phyloP scores from a whole-genome alignment of 2,329 filamentous ascomycete species.

The Epichloe baconii region DNA sequence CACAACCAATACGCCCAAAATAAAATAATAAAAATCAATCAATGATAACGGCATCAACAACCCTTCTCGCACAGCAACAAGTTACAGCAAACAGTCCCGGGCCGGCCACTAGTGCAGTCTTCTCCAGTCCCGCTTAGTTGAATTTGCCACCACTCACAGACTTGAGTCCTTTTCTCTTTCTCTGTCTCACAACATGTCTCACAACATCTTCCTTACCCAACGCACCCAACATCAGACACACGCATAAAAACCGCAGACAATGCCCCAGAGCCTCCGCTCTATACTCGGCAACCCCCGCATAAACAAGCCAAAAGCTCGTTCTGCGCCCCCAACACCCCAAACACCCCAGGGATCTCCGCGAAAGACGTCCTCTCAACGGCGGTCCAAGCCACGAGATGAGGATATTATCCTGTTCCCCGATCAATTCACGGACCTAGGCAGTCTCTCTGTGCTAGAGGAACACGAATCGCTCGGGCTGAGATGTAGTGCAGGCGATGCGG shows the following conservation, averaged over 20 bases:
- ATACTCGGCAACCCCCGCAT: slow-evolving; percentile 26
- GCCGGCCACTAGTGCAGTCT: no score
- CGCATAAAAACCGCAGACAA: slow-evolving; percentile 3
- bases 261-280: slow-evolving; percentile 22
- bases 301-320: slow-evolving; percentile 16
- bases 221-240: not conserved
- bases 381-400: slow-evolving; percentile 11
- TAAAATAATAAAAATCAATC: no score
- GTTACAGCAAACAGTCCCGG: no score
- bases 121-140: no score
- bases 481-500: slow-evolving; percentile 51
- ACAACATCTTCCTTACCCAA: no score
- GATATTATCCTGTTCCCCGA: slow-evolving; percentile 22
- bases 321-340: not conserved
- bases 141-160: no score
- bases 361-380: slow-evolving; percentile 12
- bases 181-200: no score
- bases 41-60: no score
- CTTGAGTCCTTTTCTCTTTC: no score
- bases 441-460: slow-evolving; percentile 39
- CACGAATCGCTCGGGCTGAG: slow-evolving; percentile 37
- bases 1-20: no score
- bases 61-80: no score
- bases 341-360: slow-evolving; percentile 6
- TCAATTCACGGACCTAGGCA: slow-evolving; percentile 47